Evolutionary conservation across 148 eudicot species (phyloP), one percentile per base, ranked within the genome.

Genomic region (Nepenthes gracilis): DNA sequence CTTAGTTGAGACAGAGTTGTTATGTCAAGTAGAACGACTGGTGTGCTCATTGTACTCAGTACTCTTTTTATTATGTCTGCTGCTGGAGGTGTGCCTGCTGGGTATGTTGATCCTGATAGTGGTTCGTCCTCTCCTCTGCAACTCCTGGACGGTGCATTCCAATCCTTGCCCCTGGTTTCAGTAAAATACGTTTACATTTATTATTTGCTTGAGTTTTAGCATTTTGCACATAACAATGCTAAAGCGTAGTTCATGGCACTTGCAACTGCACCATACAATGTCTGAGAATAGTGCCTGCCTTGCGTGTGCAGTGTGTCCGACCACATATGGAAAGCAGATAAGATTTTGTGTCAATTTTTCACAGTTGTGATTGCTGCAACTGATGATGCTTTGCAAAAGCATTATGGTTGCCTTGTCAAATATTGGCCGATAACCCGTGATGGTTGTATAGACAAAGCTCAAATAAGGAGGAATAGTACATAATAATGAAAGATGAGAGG

Each of bases 1-100:
- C 95, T 67, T 12, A 86, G 66, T 71, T 86, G 95, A 34, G 95
- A 86, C 2, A 86, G 71, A 2, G 81, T 73, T 1, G 95, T 86
- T 50, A 86, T 83, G 43, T 86, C 95, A 1, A 86, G 83, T 49
- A 86, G 71, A 65, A 62, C 75, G 36, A 75, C 95, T 6, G 83
- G 86, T 52, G 70, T 86, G 55, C 57, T 73, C 72, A 83, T 77
- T 7, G 33, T 50, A 43, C 73, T 63, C 15, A 86, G 38, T 38
- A 84, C 82, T 47, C 54, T 73, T 49, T 66, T 79, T 36, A 86
- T 75, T 40, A 79, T 67, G 7, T 62, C 66, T 35, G 63, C 67
- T 45, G 77, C 81, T 36, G 79, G 80, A 32, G 89, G 95, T 45
- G 57, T 58, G 2, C 89, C 89, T 59, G 72, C 95, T 5, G 95